These are phyloP conservation scores for Fusarium oligoseptatum DNA, from an alignment of 2,329 filamentous ascomycete species.

Conservation along the genomic window DNA sequence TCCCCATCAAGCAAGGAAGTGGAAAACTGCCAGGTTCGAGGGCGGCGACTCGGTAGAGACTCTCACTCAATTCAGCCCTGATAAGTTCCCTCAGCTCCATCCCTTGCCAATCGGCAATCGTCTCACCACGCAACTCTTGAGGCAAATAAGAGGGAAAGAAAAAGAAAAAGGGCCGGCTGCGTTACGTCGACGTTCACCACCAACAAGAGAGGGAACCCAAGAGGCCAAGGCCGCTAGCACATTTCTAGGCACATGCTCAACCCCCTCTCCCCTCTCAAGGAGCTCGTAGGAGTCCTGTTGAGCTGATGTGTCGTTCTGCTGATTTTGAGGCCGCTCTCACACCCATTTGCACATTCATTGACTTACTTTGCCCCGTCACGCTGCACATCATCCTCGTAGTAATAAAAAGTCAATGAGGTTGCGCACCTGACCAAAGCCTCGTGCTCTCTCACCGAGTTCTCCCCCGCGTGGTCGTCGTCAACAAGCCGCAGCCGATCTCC, in stretches of 20 bases:
- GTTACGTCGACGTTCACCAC: slow-evolving; percentile 1
- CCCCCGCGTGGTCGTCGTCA: slow-evolving; percentile 24
- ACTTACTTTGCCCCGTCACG: slow-evolving; percentile 9
- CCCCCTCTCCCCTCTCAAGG: slow-evolving; percentile 12
- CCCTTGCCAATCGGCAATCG: slow-evolving; percentile 20
- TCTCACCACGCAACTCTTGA: slow-evolving; percentile 7
- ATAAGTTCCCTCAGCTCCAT: neutral
- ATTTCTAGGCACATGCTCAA: slow-evolving; percentile 15
- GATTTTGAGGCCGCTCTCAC: slow-evolving; percentile 29
- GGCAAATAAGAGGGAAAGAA: neutral
- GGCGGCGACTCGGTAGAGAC: slow-evolving; percentile 21
- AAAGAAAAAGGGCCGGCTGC: neutral
- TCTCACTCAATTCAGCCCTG: slow-evolving; percentile 10
- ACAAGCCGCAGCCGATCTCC: slow-evolving; percentile 11
- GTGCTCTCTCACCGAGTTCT: slow-evolving; percentile 30
- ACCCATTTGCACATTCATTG: neutral
- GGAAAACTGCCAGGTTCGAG: slow-evolving; percentile 11
- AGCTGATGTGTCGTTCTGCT: slow-evolving; percentile 23
- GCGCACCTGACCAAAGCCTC: slow-evolving; percentile 35
- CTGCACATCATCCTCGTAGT: slow-evolving; percentile 12
- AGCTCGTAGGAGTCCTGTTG: neutral
- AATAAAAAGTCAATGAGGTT: slow-evolving; percentile 1
- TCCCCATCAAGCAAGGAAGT: neutral
- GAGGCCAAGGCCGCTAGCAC: slow-evolving; percentile 19
- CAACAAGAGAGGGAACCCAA: slow-evolving; percentile 8